phyloP scores from a whole-genome alignment of 768 basidiomycete species.

The Hericium coralloides region DNA sequence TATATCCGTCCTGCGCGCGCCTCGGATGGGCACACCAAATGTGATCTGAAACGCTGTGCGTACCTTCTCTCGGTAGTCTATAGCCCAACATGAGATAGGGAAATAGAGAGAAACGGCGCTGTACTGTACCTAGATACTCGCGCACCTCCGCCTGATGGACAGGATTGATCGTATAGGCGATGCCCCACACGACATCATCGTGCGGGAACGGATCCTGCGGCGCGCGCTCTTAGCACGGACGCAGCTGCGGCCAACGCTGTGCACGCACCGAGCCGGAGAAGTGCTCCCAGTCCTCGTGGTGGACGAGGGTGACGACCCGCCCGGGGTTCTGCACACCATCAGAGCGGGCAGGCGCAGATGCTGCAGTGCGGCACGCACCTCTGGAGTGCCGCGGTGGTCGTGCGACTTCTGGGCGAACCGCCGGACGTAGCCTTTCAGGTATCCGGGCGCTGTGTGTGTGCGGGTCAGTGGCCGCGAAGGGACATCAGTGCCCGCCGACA shows the following conservation, averaged over 20 bases:
- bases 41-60: background rate
- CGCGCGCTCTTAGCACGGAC: slow-evolving; percentile 6
- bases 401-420: slow-evolving; percentile 88
- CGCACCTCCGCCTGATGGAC: slow-evolving; percentile 65
- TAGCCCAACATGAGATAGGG: background rate
- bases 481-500: slow-evolving; percentile 3
- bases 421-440: slow-evolving; percentile 83
- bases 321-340: slow-evolving; percentile 57
- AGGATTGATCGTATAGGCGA: slow-evolving; percentile 85
- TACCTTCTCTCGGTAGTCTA: slow-evolving; percentile 82
- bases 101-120: background rate
- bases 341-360: background rate
- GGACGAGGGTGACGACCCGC: slow-evolving; percentile 82
- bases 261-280: slow-evolving; percentile 56
- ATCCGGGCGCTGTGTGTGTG: slow-evolving; percentile 52
- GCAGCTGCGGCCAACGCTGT: background rate
- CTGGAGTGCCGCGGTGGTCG: slow-evolving; percentile 87
- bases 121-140: slow-evolving; percentile 70
- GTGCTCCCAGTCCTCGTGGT: slow-evolving; percentile 79
- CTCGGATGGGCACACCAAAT: background rate
- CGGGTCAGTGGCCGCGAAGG: background rate
- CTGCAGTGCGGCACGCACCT: slow-evolving; percentile 34
- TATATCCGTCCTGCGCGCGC: slow-evolving; percentile 73
- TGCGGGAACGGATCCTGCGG: slow-evolving; percentile 57
- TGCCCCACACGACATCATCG: slow-evolving; percentile 82